Evolutionary conservation across 2,329 filamentous ascomycete species (phyloP).

Genomic region (Ilyonectria destructans): DNA sequence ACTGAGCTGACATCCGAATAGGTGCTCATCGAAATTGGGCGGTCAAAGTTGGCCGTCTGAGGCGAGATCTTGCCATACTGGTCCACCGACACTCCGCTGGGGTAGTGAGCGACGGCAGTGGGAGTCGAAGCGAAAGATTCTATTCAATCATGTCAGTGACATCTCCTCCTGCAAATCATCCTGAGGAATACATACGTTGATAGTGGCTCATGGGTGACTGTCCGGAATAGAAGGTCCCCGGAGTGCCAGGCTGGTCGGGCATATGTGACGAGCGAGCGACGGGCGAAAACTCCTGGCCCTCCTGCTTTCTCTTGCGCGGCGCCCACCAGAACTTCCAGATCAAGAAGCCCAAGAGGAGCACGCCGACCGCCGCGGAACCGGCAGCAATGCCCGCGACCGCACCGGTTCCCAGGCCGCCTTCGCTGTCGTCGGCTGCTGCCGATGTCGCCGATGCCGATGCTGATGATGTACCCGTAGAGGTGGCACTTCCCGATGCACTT

Average conservation of each 20-base stretch:
- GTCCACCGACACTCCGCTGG: conserved; percentile 38
- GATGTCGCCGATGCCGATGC: conserved; percentile 3
- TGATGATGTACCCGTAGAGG: not conserved
- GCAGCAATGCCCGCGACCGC: conserved; percentile 44
- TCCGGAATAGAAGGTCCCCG: conserved; percentile 25
- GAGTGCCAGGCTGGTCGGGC: conserved; percentile 33
- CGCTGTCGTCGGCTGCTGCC: not conserved
- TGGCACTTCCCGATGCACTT: not conserved
- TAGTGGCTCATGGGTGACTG: conserved; percentile 45
- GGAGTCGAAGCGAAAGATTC: conserved; percentile 40
- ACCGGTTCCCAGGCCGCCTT: conserved; percentile 39
- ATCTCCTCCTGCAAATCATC: not conserved
- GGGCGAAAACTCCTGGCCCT: conserved; percentile 27
- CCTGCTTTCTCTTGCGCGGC: conserved; percentile 41
- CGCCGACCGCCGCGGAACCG: conserved; percentile 33
- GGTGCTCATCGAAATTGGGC: conserved; percentile 36
- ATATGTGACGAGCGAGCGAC: conserved; percentile 16
- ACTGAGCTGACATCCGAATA: conserved; percentile 38
- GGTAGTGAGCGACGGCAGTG: conserved; percentile 28
- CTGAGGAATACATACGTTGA: conserved; percentile 38
- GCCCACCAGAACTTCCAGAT: conserved; percentile 46
- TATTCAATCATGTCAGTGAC: conserved; percentile 31
- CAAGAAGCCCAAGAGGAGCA: conserved; percentile 36
- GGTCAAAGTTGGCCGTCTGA: conserved; percentile 35
- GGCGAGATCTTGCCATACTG: conserved; percentile 42